These are phyloP conservation scores for Aspergillus aculeatus DNA, from an alignment of 2,329 filamentous ascomycete species.

Conservation along the genomic window DNA sequence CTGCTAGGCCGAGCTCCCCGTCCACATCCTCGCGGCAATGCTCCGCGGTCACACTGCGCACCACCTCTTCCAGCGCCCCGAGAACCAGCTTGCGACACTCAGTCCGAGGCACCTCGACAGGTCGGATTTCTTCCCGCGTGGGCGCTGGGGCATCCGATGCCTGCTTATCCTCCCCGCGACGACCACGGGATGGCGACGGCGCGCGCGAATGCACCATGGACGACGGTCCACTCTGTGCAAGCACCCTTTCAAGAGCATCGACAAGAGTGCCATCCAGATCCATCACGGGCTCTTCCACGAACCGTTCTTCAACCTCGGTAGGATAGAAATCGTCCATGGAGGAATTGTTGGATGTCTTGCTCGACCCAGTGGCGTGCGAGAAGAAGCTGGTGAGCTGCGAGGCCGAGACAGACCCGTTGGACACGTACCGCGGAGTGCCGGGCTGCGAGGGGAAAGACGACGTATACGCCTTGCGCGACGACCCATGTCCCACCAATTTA, in stretches of 20 bases:
- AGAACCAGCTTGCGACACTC: conserved; percentile 57
- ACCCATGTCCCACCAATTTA: conserved; percentile 33
- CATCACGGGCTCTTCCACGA: conserved; percentile 56
- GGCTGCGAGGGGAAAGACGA: conserved; percentile 22
- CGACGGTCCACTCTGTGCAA: conserved; percentile 46
- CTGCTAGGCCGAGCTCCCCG: conserved; percentile 29
- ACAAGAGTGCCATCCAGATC: conserved; percentile 58
- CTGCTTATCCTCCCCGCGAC: conserved; percentile 31
- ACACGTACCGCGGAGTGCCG: conserved; percentile 27
- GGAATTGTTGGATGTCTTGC: conserved; percentile 22
- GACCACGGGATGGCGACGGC: conserved; percentile 40
- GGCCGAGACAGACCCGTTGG: conserved; percentile 22
- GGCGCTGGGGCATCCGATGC: conserved; percentile 17
- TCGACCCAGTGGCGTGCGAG: conserved; percentile 22
- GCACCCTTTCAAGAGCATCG: conserved; percentile 57
- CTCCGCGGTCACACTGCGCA: conserved; percentile 54
- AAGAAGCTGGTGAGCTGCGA: conserved; percentile 31
- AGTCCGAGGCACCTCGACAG: conserved; percentile 48
- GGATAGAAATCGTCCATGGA: conserved; percentile 22
- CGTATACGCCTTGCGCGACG: conserved; percentile 20
- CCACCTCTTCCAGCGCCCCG: conserved; percentile 57
- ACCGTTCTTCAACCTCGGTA: conserved; percentile 49
- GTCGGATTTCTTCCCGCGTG: conserved; percentile 29
- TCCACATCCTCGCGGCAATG: conserved; percentile 43
- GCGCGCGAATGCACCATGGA: conserved; percentile 43